A percentile compares a stretch with the other conserved stretches of the same genome.
Conservation (phyloP, 1,284 basidiomycete genomes). For the Tilletia caries region DNA sequence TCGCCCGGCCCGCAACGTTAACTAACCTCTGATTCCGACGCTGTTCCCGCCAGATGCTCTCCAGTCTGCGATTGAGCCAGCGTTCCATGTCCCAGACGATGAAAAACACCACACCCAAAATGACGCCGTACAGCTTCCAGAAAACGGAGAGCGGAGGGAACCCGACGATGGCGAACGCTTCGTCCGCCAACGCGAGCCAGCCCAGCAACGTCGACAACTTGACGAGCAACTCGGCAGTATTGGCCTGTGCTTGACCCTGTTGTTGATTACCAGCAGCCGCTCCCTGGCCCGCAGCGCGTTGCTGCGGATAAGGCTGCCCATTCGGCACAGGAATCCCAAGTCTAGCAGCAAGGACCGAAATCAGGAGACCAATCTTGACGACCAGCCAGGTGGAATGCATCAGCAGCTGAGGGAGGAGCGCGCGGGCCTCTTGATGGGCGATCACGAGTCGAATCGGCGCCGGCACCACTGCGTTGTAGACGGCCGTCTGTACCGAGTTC, state of each 20-base stretch:
- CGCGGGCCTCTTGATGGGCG: background rate
- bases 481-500: background rate
- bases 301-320: background rate
- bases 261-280: background rate
- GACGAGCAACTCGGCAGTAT: background rate
- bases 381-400: conserved; percentile 4
- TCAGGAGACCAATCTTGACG: background rate
- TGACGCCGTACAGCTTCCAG: conserved; percentile 2
- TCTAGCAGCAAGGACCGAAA: background rate
- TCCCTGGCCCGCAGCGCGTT: background rate
- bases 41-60: background rate
- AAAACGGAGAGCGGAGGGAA: background rate
- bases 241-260: background rate
- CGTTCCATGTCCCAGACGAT: conserved; percentile 12
- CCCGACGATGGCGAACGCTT: background rate
- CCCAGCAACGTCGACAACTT: background rate
- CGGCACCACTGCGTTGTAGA: background rate
- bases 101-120: background rate
- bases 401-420: background rate
- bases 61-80: background rate
- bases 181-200: background rate
- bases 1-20: background rate
- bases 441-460: conserved; percentile 1
- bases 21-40: background rate
- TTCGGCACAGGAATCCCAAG: conserved; percentile 4